These are phyloP conservation scores for Cymbopogon citratus DNA, from an alignment of 176 grass and related monocot genomes.

Conservation along the genomic window DNA sequence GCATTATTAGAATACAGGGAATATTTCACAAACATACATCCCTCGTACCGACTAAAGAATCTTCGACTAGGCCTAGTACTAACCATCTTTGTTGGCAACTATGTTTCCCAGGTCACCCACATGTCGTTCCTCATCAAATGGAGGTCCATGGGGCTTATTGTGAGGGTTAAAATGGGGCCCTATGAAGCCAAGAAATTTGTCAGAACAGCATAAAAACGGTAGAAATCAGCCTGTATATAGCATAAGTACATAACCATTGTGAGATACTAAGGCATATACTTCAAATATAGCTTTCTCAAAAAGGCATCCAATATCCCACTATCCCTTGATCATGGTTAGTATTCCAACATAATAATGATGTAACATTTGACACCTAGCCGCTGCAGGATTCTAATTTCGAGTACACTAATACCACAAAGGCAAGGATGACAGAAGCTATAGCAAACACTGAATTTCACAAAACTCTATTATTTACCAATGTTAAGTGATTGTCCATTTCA, in stretches of 20 bases:
- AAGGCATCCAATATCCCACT: background rate
- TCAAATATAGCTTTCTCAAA: background rate
- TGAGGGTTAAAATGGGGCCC: slow-evolving; percentile 73
- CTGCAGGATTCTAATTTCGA: background rate
- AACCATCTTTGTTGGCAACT: slow-evolving; percentile 51
- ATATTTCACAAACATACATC: background rate
- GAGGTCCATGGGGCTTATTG: slow-evolving; percentile 57
- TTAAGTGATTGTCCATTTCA: background rate
- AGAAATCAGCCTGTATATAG: background rate
- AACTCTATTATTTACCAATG: background rate
- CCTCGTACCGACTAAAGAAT: background rate
- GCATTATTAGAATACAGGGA: background rate
- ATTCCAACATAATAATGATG: background rate
- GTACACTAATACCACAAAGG: background rate
- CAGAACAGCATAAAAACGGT: background rate
- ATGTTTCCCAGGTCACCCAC: slow-evolving; percentile 74
- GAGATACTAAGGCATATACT: background rate
- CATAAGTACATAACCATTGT: background rate
- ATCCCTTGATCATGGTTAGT: background rate
- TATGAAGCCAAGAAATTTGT: slow-evolving; percentile 9
- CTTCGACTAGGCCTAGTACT: background rate
- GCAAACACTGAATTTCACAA: background rate
- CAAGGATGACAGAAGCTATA: background rate
- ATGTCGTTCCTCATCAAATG: slow-evolving; percentile 45
- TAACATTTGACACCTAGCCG: background rate